phyloP scores from a whole-genome alignment of 768 basidiomycete species.

The Mycena amicta region DNA sequence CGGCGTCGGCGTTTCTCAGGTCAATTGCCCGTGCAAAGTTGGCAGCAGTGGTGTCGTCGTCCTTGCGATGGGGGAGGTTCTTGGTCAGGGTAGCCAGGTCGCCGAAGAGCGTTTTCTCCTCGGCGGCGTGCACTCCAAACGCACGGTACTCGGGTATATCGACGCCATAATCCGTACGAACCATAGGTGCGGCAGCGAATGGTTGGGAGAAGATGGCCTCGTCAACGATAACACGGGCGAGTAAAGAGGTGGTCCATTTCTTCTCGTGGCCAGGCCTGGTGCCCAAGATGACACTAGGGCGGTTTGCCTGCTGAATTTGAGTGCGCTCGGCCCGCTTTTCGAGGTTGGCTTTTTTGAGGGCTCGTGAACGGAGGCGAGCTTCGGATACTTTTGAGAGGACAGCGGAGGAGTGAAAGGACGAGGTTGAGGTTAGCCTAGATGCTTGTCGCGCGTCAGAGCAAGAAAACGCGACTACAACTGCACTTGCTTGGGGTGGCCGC shows the following conservation, averaged over 20 bases:
- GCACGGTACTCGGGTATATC: slow-evolving; percentile 55
- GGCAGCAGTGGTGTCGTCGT: slow-evolving; percentile 44
- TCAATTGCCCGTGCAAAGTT: slow-evolving; percentile 73
- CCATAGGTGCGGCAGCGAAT: slow-evolving; percentile 27
- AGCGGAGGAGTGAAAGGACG: slow-evolving; percentile 48
- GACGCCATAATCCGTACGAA: slow-evolving; percentile 36
- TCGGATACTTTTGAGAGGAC: slow-evolving; percentile 34
- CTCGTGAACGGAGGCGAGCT: slow-evolving; percentile 38
- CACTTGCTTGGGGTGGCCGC: slow-evolving; percentile 22
- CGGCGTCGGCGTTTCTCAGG: slow-evolving; percentile 84
- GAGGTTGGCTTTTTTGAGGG: slow-evolving; percentile 45
- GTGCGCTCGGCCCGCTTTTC: slow-evolving; percentile 47
- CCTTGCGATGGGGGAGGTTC: slow-evolving; percentile 15
- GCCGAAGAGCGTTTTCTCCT: slow-evolving; percentile 67
- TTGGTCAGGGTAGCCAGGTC: slow-evolving; percentile 58
- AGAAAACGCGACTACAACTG: slow-evolving; percentile 1
- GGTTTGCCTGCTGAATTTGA: slow-evolving; percentile 39
- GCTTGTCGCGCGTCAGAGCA: neutral
- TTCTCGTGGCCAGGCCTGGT: slow-evolving; percentile 62
- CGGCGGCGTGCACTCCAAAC: slow-evolving; percentile 65
- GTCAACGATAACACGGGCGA: slow-evolving; percentile 64
- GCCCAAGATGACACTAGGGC: slow-evolving; percentile 76
- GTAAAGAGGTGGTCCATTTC: slow-evolving; percentile 69
- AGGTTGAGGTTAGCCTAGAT: slow-evolving; percentile 24
- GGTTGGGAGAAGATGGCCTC: slow-evolving; percentile 44